Percentiles rank a stretch among this genome's conserved stretches.
Evolutionary conservation across 2,329 filamentous ascomycete genomes (phyloP).

Genomic region (Didymosphaeria variabile): DNA sequence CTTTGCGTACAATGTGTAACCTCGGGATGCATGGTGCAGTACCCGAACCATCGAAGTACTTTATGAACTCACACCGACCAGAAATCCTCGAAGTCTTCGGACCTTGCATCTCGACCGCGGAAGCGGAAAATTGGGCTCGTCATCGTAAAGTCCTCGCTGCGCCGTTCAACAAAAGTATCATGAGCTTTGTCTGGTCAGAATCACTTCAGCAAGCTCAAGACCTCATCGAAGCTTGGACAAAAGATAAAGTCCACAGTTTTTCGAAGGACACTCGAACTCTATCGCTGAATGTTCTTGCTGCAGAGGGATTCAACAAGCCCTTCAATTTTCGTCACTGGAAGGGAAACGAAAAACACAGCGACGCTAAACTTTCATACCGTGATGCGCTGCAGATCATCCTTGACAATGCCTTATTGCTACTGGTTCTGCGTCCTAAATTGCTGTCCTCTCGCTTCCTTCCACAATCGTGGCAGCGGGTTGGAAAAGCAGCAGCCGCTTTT

Average conservation of each 20-base stretch:
- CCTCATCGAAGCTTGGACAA: constrained; percentile 24
- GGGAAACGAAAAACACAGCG: not conserved
- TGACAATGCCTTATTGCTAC: constrained; percentile 32
- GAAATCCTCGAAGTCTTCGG: constrained; percentile 25
- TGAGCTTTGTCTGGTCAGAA: constrained; percentile 62
- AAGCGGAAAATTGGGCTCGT: constrained; percentile 50
- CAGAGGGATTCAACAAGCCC: constrained; percentile 38
- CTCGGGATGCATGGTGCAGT: too few species aligned
- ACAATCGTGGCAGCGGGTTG: constrained; percentile 25
- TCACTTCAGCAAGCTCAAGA: constrained; percentile 64
- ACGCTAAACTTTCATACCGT: constrained; percentile 11
- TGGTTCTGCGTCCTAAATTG: constrained; percentile 7
- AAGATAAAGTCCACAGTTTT: constrained; percentile 21
- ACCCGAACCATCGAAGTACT: not conserved
- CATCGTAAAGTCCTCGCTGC: constrained; percentile 53
- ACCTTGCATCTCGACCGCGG: constrained; percentile 25
- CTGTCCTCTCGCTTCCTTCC: constrained; percentile 13
- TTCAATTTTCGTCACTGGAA: constrained; percentile 19
- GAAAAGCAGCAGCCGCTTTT: constrained; percentile 21
- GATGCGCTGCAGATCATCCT: constrained; percentile 29
- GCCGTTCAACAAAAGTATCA: constrained; percentile 55
- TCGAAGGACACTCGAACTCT: constrained; percentile 40
- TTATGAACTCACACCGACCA: not conserved
- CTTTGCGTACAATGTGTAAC: too few species aligned
- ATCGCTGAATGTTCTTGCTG: constrained; percentile 46